Evolutionary conservation across 2,329 filamentous ascomycete genomes (phyloP), one percentile per base, ranked within the genome.

Genomic region (Sphaceloma murrayae): DNA sequence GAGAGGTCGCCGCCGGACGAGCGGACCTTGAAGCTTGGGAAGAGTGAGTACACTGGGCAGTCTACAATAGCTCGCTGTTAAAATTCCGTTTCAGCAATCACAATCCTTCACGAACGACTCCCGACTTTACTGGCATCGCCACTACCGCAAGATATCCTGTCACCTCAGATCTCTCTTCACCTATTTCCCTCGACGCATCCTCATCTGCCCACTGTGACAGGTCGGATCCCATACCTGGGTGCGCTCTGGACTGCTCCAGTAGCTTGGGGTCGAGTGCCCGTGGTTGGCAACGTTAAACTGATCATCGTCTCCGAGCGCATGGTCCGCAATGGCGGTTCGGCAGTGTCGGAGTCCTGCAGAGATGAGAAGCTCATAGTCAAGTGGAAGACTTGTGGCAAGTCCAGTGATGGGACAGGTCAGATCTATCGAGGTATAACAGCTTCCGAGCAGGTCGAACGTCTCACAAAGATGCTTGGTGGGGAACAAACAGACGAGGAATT

Each of bases 231-330:
- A 36, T 98, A 98, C 62, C 83, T 83, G 26, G 89, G 91, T 13
- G 91, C 91, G 2, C 70, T 98, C 27, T 96, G 88, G 88, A 95
- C 91, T 0, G 87, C 88, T 0, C 91, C 91, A 0, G 82, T 98
- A 42, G 89, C 88, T 21, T 98, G 91, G 91, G 93, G 93, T 56
- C 78, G 85, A 19, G 74, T 98, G 1, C 91, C 91, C 2, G 77
- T 96, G 14, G 75, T 95, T 22, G 88, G 89, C 52, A 94, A 94
- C 56, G 85, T 95, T 33, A 80, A 79, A 53, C 74, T 98, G 8
- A 79, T 85, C 54, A 91, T 98, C 43, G 64, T 94, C 13, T 89
- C 85, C 9, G 88, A 94, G 68, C 83, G 89, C 54, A 91, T 98
- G 75, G 77, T 82, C 11, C 62, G 65, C 46, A 74, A 76, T 48